Conservation (phyloP, 1,284 basidiomycete genomes). For the Neolentinus lepideus region DNA sequence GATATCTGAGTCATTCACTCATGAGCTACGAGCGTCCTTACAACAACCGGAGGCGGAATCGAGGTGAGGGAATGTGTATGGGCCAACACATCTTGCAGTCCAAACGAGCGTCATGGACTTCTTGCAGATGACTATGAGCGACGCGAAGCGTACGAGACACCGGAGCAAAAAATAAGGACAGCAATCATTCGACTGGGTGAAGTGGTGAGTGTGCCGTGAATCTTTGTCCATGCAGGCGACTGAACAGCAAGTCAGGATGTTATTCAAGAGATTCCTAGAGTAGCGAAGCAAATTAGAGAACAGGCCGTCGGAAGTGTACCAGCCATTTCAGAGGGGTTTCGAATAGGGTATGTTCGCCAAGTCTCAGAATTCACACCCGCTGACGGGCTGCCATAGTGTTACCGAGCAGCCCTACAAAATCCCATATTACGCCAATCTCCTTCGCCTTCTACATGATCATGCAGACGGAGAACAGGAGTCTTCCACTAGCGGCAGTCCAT, state of each 20-base stretch:
- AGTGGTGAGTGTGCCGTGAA: conserved; percentile 52
- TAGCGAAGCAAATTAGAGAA: conserved; percentile 59
- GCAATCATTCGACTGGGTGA: conserved; percentile 75
- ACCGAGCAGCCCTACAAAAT: conserved; percentile 92
- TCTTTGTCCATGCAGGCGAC: conserved; percentile 5
- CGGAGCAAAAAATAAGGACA: conserved; percentile 64
- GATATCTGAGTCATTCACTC: conserved; percentile 1
- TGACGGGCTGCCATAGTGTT: conserved; percentile 34
- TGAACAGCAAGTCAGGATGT: conserved; percentile 45
- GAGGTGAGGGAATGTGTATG: conserved; percentile 33
- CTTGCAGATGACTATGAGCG: conserved; percentile 47
- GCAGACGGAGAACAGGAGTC: conserved; percentile 29
- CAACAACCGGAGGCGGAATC: conserved; percentile 30
- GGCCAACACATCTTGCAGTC: background rate
- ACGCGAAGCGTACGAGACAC: conserved; percentile 57
- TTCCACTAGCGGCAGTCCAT: conserved; percentile 26
- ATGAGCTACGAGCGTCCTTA: conserved; percentile 42
- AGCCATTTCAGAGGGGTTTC: conserved; percentile 67
- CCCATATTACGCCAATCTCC: conserved; percentile 79
- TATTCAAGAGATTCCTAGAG: conserved; percentile 57
- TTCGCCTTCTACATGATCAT: conserved; percentile 58
- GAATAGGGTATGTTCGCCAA: conserved; percentile 50
- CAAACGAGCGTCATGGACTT: background rate
- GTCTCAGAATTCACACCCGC: conserved; percentile 4
- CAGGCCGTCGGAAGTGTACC: conserved; percentile 50